Percentiles rank a stretch among this genome's conserved stretches.
These are phyloP conservation scores for Vigna mungo DNA, from an alignment of 306 rosid genomes.

Conservation along the genomic window DNA sequence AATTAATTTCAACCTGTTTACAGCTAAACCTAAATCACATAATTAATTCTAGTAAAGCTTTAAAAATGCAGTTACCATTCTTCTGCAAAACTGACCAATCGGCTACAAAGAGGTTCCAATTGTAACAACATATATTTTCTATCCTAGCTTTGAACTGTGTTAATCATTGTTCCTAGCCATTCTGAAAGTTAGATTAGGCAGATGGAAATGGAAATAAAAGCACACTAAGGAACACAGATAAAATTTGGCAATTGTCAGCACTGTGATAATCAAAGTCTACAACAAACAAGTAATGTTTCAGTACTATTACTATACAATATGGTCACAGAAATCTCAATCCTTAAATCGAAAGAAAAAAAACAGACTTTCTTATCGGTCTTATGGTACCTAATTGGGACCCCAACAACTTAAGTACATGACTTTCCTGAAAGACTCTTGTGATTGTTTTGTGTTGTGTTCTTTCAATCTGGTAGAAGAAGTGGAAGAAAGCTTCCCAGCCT, in stretches of 20 bases:
- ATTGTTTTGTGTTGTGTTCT: conserved; percentile 51
- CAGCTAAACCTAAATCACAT: no score
- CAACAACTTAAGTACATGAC: conserved; percentile 79
- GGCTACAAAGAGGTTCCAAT: neutral
- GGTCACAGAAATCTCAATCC: conserved; percentile 7
- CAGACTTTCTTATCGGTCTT: neutral
- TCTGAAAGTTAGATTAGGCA: neutral
- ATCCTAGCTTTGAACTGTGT: neutral
- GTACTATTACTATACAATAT: neutral
- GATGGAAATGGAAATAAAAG: neutral
- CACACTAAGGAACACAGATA: neutral
- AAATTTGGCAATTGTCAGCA: neutral
- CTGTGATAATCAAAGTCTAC: conserved; percentile 35
- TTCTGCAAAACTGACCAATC: no score
- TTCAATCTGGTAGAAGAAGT: conserved; percentile 51
- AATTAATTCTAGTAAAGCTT: no score
- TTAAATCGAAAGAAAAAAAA: neutral
- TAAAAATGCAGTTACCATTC: no score
- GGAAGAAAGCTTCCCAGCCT: conserved; percentile 55
- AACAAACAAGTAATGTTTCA: neutral
- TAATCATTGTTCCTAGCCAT: neutral
- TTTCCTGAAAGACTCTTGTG: conserved; percentile 69
- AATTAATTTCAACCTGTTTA: neutral
- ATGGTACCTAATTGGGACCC: conserved; percentile 46
- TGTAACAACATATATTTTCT: neutral